Base-by-base conservation (phyloP, 257 asterid genomes). In the Solanum bulbocastanum region DNA sequence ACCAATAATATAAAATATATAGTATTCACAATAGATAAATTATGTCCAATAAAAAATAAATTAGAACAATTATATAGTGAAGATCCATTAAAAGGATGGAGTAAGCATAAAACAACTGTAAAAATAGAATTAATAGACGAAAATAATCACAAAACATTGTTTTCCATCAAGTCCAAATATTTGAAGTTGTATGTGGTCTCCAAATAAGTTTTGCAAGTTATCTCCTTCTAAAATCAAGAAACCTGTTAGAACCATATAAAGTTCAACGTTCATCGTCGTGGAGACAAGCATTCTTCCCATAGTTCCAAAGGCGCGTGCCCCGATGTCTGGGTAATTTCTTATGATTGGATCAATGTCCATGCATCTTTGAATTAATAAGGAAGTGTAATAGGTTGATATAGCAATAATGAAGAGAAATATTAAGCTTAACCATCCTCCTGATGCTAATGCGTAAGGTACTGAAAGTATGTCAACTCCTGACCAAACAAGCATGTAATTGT, bases 181-280 rank as follows among this genome's bases (percentile, higher is more conserved):
- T 37, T 91, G 87, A 33, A 73, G 87, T 2, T 87, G 86, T 15
- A 92, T 6, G 20, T 49, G 58, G 23, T 87, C 65, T 1, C 98
- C 98, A 1, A 92, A 85, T 25, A 97, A 56, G 89, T 91, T 90
- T 33, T 89, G 46, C 4, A 97, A 68, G 60, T 95, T 97, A 73
- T 97, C 99, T 1, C 99, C 99, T 85, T 97, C 99, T 0, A 97
- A 92, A 62, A 97, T 95, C 92, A 97, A 89, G 93, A 97, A 97
- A 87, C 98, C 99, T 3, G 98, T 92, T 2, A 97, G 96, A 1
- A 97, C 99, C 90, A 97, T 87, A 83, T 92, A 97, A 35, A 96
- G 95, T 79, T 97, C 99, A 0, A 90, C 36, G 87, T 93, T 91
- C 98, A 92, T 95, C 2, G 93, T 84, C 7, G 93, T 46, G n/a